phyloP scores from a whole-genome alignment of 2,329 filamentous ascomycete species.

The Penicillium rolfsii region DNA sequence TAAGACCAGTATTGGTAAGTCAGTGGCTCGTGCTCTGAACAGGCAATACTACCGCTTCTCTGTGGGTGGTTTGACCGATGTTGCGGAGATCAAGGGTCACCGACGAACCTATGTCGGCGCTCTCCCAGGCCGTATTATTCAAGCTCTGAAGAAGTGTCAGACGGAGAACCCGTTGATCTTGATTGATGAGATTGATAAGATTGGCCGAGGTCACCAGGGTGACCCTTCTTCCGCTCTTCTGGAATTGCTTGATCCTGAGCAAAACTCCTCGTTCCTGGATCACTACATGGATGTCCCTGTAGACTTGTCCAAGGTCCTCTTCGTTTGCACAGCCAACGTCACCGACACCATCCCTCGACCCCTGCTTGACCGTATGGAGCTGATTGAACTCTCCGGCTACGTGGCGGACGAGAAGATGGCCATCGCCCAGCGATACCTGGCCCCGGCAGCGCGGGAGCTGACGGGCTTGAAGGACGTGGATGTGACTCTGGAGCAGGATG shows the following conservation, averaged over 20 bases:
- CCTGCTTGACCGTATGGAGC: slow-evolving; percentile 93
- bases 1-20: slow-evolving; percentile 99
- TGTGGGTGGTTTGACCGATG: slow-evolving; percentile 93
- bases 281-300: slow-evolving; percentile 99
- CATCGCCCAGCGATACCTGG: slow-evolving; percentile 90
- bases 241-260: slow-evolving; percentile 92
- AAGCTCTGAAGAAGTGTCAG: slow-evolving; percentile 97
- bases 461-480: slow-evolving; percentile 89
- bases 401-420: slow-evolving; percentile 99
- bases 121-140: slow-evolving; percentile 92
- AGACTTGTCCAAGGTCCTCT: slow-evolving; percentile 94
- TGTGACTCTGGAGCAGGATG: slow-evolving; percentile 81
- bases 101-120: slow-evolving; percentile 95
- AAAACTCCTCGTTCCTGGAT: slow-evolving; percentile 95
- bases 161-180: slow-evolving; percentile 96
- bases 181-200: slow-evolving; percentile 98
- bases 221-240: slow-evolving; percentile 93
- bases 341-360: slow-evolving; percentile 96
- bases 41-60: slow-evolving; percentile 98
- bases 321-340: slow-evolving; percentile 99
- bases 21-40: slow-evolving; percentile 91
- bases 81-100: slow-evolving; percentile 98
- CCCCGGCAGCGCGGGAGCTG: slow-evolving; percentile 90
- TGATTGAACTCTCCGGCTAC: slow-evolving; percentile 94
- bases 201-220: slow-evolving; percentile 92